Percentiles rank a stretch among this genome's conserved stretches.
phyloP scores from a whole-genome alignment of 306 rosid genomes.

The Quercus rubra region DNA sequence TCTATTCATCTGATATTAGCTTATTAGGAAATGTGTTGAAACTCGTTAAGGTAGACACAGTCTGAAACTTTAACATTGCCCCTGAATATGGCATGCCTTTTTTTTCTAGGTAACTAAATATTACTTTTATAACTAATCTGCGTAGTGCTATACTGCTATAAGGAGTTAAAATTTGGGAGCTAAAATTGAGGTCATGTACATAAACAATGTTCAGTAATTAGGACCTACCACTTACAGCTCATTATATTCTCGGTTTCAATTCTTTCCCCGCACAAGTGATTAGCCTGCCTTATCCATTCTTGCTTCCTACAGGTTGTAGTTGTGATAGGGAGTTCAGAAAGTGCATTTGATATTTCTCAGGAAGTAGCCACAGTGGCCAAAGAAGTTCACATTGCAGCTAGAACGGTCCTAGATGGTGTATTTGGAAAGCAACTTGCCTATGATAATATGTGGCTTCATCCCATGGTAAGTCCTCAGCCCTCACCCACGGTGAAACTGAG shows the following conservation, averaged over 20 bases:
- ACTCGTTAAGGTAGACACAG: too few species aligned
- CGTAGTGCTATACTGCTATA: too few species aligned
- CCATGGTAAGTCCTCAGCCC: constrained; percentile 51
- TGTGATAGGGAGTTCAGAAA: constrained; percentile 62
- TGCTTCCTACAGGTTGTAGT: constrained; percentile 50
- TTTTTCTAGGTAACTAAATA: too few species aligned
- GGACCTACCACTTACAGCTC: not conserved
- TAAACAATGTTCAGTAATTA: not conserved
- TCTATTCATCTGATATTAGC: too few species aligned
- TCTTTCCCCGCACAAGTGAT: not conserved
- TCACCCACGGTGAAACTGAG: constrained; percentile 29
- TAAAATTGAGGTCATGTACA: too few species aligned
- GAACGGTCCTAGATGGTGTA: constrained; percentile 33
- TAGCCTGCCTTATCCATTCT: not conserved
- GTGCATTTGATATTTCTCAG: constrained; percentile 68
- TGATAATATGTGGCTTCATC: constrained; percentile 71
- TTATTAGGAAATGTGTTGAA: too few species aligned
- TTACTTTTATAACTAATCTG: too few species aligned
- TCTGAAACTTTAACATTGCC: too few species aligned
- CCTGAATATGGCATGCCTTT: too few species aligned
- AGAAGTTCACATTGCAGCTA: constrained; percentile 69
- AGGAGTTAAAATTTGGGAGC: too few species aligned
- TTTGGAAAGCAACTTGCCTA: constrained; percentile 41
- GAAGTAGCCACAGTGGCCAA: constrained; percentile 67
- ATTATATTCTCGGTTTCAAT: not conserved